Base-by-base conservation (phyloP, 2,329 filamentous ascomycete genomes). In the Trichoderma hamatum region DNA sequence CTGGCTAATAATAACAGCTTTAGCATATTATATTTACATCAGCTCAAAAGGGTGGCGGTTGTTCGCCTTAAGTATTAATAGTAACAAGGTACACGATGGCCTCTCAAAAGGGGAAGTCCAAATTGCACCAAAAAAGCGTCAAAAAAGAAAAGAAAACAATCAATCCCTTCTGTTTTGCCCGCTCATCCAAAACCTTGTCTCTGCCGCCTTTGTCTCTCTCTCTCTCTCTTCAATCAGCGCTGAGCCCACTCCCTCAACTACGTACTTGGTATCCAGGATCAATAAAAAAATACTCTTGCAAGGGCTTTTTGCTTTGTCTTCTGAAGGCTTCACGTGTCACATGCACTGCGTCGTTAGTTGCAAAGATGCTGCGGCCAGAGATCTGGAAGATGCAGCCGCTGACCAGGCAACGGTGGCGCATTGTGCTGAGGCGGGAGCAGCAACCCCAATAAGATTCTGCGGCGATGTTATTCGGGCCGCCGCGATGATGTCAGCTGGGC, bases 281-380 rank as follows among this genome's bases (percentile, higher is more conserved):
- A 61, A 39, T 9, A 46, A 21, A 39, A 26, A 30, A 43, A 19
- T 6, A 43, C 36, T 43, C 7, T n/a, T 63, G 60, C 60, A 63
- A 30, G 59, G 43, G 43, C 28, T 19, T 39, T 6, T 36, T n/a
- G 24, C 39, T 30, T 28, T 67, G 54, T 55, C 32, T 59, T 10
- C 24, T 51, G 55, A 60, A 28, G 39, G 28, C 54, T 55, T 67
- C 64, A 67, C 64, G 64, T 67, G 55, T 52, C 32, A 51, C 60
- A 51, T 62, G 60, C 60, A 36, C 10, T 11, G n/a, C n/a, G 43
- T n/a, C 43, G 19, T 49, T n/a, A 46, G 43, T 4, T 21, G 43
- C 9, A 5, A 14, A 43, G 58, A 39, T 52, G 11, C 62, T 66
- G 49, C 51, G 32, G 26, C 16, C 16, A n/a, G 49, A 67, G 58